Evolutionary conservation across 176 grass and related monocot species (phyloP), one percentile per base, ranked within the genome.

Genomic region (Oryza rufipogon): DNA sequence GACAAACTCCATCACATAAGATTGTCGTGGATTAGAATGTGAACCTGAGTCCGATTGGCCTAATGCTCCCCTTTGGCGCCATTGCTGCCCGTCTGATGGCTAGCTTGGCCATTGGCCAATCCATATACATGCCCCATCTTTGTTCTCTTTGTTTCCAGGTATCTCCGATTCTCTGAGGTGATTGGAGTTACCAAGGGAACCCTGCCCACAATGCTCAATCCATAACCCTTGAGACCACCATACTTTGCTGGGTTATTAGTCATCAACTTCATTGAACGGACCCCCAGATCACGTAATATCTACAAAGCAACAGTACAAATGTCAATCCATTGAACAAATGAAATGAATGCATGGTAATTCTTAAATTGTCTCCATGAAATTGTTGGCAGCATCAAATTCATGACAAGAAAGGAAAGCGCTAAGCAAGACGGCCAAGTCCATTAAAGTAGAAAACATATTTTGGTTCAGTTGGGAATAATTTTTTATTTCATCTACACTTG

Each of bases 211-310:
- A 97, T 85, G 79, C 94, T 97, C 81, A 97, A 36, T n/a, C 94
- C 94, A 3, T 97, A 92, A 36, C 94, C 92, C 79, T 97, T 94
- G 2, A 97, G 88, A 73, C 94, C 94, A 33, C 77, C 38, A 74
- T 97, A 97, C 75, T 97, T 97, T 67, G 94, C 83, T 16, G 94
- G 94, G 67, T 97, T 97, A 64, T 97, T 97, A 7, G 94, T 97
- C 94, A 97, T 94, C 28, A 97, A 17, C 75, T 79, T 92, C 92
- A 97, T 97, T 0, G 94, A 93, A 78, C 90, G 94, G 71, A 97
- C 92, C 28, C 94, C 92, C 7, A 97, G 75, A 78, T 97, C 94
- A 1, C 74, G 88, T 39, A 97, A 41, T 80, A 97, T 97, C 94
- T 97, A 48, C 72, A 88, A 3, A 70, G 4, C 66, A 70, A 25